Evolutionary conservation across 768 basidiomycete species (phyloP).

Genomic region (Boletus tomentosulus): DNA sequence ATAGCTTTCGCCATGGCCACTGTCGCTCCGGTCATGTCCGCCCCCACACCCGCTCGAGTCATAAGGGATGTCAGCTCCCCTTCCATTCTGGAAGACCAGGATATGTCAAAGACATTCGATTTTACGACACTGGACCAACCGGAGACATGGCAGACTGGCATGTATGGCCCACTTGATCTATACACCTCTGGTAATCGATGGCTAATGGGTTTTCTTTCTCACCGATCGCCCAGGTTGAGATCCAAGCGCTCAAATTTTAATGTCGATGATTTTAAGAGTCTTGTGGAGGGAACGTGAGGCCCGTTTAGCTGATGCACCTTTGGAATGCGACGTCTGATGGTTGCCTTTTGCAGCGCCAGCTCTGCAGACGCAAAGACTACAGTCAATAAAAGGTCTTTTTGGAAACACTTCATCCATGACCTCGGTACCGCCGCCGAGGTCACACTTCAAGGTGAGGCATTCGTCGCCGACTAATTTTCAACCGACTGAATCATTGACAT

Average conservation of each 20-base stretch:
- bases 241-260: background rate
- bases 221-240: background rate
- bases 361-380: background rate
- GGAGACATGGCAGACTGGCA: too few species aligned
- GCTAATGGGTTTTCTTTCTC: background rate
- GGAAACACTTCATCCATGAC: too few species aligned
- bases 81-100: too few species aligned
- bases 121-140: too few species aligned
- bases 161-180: background rate
- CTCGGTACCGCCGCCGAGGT: too few species aligned
- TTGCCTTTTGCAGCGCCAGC: background rate
- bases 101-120: too few species aligned
- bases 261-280: background rate
- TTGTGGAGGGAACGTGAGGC: background rate
- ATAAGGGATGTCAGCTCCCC: background rate
- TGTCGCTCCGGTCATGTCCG: background rate
- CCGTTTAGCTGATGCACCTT: background rate
- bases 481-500: too few species aligned
- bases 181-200: background rate
- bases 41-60: background rate
- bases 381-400: background rate
- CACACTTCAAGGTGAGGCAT: too few species aligned
- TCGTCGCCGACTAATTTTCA: too few species aligned
- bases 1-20: background rate
- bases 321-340: background rate